A percentile compares a stretch with the other conserved stretches of the same genome.
phyloP scores from a whole-genome alignment of 2,329 filamentous ascomycete genomes.

The Fusarium proliferatum region DNA sequence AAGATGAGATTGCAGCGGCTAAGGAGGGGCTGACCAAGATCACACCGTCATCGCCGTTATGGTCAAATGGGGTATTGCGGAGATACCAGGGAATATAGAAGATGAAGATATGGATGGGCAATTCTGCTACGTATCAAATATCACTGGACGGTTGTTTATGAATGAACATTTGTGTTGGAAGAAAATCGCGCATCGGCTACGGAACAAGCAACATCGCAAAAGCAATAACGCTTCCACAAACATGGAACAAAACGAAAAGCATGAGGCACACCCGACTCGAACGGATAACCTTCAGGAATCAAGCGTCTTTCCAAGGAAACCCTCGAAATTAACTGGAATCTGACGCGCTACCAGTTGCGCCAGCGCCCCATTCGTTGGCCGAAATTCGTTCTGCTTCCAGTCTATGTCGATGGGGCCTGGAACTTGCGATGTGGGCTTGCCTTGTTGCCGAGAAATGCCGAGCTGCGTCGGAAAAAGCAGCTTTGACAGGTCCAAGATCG shows the following conservation, averaged over 20 bases:
- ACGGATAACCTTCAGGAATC: conserved; percentile 29
- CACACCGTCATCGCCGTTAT: neutral
- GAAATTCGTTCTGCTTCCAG: rapidly evolving
- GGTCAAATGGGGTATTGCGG: neutral
- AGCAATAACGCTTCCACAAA: rapidly evolving
- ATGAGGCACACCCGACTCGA: conserved; percentile 23
- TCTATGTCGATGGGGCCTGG: neutral
- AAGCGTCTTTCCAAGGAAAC: neutral
- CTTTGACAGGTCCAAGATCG: neutral
- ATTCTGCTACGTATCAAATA: too few species aligned
- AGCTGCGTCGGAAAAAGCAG: rapidly evolving
- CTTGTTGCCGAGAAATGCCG: neutral
- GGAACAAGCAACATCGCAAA: neutral
- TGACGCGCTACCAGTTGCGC: conserved; percentile 28
- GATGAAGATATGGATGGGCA: rapidly evolving
- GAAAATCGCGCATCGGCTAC: neutral
- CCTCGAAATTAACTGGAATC: conserved; percentile 3
- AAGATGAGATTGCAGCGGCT: neutral
- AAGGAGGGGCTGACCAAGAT: neutral
- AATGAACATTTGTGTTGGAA: too few species aligned
- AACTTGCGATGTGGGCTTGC: neutral
- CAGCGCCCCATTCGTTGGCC: conserved; percentile 4
- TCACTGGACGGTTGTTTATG: rapidly evolving
- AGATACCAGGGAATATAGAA: neutral
- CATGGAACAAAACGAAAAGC: neutral